Conservation (phyloP, 2,329 filamentous ascomycete genomes). For the Pyrenophora seminiperda region DNA sequence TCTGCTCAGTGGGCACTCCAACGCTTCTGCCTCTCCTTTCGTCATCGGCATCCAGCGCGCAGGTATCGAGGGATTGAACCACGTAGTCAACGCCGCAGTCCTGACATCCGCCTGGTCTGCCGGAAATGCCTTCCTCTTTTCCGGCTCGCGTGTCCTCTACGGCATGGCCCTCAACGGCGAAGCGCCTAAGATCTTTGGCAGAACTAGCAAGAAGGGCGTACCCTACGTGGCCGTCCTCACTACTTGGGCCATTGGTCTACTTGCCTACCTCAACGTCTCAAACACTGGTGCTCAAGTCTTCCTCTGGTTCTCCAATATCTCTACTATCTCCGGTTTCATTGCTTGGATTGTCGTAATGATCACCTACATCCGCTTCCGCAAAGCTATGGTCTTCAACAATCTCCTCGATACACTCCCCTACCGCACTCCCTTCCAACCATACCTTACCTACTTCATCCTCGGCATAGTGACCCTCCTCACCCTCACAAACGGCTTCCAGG, state of each 20-base stretch:
- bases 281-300: conserved; percentile 59
- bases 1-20: conserved; percentile 47
- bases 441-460: conserved; percentile 64
- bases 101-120: conserved; percentile 74
- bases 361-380: conserved; percentile 65
- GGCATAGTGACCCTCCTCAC: conserved; percentile 52
- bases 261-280: conserved; percentile 58
- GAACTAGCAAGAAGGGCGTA: conserved; percentile 52
- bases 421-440: conserved; percentile 55
- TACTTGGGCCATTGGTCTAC: conserved; percentile 50
- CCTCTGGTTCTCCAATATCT: conserved; percentile 73
- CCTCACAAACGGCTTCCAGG: conserved; percentile 50
- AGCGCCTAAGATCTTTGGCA: conserved; percentile 58
- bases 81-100: conserved; percentile 76
- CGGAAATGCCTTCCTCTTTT: conserved; percentile 69
- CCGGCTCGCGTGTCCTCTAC: conserved; percentile 58
- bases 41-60: conserved; percentile 74
- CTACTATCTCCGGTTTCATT: conserved; percentile 62
- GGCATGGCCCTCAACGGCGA: conserved; percentile 56
- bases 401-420: conserved; percentile 62
- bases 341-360: conserved; percentile 63
- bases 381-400: conserved; percentile 53
- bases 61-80: conserved; percentile 69
- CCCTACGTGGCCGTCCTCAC: conserved; percentile 48
- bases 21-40: conserved; percentile 44